These are phyloP conservation scores for Yarrowia porcina DNA, from an alignment of 805 yeast genomes.

Conservation along the genomic window DNA sequence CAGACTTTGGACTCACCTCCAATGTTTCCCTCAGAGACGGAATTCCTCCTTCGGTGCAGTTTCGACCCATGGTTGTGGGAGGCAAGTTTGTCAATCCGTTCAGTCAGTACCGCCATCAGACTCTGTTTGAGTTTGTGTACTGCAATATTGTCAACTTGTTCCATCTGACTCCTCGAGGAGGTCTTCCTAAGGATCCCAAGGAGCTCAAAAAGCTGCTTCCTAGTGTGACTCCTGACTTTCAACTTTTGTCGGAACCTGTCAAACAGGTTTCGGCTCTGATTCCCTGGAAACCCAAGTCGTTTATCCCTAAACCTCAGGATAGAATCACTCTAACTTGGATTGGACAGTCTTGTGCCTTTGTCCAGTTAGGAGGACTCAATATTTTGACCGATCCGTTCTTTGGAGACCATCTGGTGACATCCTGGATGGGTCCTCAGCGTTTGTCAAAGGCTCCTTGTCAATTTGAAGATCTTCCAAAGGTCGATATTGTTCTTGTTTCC, in stretches of 20 bases:
- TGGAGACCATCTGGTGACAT: conserved; percentile 57
- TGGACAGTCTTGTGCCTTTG: conserved; percentile 83
- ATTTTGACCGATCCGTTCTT: conserved; percentile 86
- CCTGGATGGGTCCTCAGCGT: conserved; percentile 75
- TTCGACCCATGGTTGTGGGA: conserved; percentile 50
- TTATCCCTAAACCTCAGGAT: conserved; percentile 27
- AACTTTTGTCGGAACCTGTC: conserved; percentile 40
- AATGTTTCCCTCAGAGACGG: conserved; percentile 28
- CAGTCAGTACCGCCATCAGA: conserved; percentile 83
- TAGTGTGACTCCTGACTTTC: conserved; percentile 53
- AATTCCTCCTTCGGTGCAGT: conserved; percentile 36
- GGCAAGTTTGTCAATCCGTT: conserved; percentile 92
- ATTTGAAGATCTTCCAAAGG: conserved; percentile 59
- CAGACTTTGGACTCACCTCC: not conserved
- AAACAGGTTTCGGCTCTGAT: conserved; percentile 31
- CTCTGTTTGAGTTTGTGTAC: conserved; percentile 76
- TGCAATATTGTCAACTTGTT: conserved; percentile 70
- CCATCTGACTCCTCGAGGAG: conserved; percentile 57
- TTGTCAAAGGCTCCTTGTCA: conserved; percentile 73
- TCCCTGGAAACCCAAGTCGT: conserved; percentile 32
- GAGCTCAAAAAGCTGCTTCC: conserved; percentile 60
- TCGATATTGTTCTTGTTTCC: conserved; percentile 74
- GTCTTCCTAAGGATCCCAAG: conserved; percentile 48
- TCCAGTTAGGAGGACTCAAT: conserved; percentile 68
- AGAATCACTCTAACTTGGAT: conserved; percentile 80